Conservation (phyloP, 2,329 filamentous ascomycete genomes). For the Rachicladosporium sp. region DNA sequence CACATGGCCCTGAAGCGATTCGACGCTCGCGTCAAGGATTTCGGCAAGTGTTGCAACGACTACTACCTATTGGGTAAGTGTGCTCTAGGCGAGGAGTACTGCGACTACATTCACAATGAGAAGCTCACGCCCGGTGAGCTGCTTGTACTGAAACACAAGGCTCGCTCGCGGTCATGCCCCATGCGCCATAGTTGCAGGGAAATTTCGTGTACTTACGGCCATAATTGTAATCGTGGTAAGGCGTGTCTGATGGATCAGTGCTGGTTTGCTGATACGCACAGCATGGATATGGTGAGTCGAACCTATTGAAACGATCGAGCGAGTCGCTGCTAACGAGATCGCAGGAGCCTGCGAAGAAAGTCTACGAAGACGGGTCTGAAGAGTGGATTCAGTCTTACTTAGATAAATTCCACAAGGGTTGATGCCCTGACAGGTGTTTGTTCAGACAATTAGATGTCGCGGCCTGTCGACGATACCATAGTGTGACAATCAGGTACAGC, state of each 20-base stretch:
- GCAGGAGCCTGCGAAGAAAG: constrained; percentile 14
- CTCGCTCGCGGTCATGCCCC: constrained; percentile 28
- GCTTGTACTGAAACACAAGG: constrained; percentile 31
- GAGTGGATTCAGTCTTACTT: constrained; percentile 17
- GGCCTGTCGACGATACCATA: no score
- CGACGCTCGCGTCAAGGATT: constrained; percentile 15
- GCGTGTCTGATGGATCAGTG: constrained; percentile 28
- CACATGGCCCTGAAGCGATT: constrained; percentile 17
- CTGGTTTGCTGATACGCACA: constrained; percentile 27
- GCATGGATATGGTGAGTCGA: constrained; percentile 25
- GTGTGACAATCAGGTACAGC: no score
- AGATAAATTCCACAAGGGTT: constrained; percentile 10
- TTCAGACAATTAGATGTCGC: no score
- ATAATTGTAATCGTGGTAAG: constrained; percentile 27
- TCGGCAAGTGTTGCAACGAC: constrained; percentile 26
- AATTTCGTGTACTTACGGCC: constrained; percentile 31
- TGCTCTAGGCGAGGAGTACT: constrained; percentile 26
- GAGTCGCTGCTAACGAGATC: constrained; percentile 3
- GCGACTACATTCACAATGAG: constrained; percentile 31
- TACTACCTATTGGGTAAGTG: constrained; percentile 28
- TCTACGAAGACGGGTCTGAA: constrained; percentile 19
- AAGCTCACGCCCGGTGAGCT: constrained; percentile 26
- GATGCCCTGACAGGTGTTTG: no score
- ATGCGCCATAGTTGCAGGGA: constrained; percentile 26
- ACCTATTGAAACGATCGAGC: background rate